Conservation (phyloP, 805 yeast genomes). For the Priceomyces melissophilus region DNA sequence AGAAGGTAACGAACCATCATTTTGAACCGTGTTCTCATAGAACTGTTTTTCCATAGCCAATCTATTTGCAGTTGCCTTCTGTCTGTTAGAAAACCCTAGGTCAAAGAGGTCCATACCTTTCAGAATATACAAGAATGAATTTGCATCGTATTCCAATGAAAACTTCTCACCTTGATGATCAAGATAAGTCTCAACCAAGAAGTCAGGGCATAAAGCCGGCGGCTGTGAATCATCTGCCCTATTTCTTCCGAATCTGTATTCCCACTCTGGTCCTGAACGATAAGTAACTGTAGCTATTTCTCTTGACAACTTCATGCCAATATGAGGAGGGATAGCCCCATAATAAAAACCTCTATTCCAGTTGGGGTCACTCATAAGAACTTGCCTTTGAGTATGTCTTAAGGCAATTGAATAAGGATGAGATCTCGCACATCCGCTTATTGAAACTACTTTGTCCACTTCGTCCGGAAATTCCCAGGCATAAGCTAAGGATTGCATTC, state of each 20-base stretch:
- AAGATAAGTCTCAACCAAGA: slow-evolving; percentile 84
- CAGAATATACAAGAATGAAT: slow-evolving; percentile 79
- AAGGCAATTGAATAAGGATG: slow-evolving; percentile 93
- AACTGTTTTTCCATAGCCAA: slow-evolving; percentile 27
- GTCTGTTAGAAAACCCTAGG: slow-evolving; percentile 51
- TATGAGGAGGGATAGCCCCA: slow-evolving; percentile 79
- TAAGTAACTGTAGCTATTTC: slow-evolving; percentile 93
- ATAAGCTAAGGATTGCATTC: slow-evolving; percentile 92
- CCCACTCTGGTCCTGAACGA: slow-evolving; percentile 98
- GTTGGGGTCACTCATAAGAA: slow-evolving; percentile 88
- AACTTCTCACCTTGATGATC: slow-evolving; percentile 96
- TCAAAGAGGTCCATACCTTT: slow-evolving; percentile 96
- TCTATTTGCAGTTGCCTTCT: slow-evolving; percentile 42
- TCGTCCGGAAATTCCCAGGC: slow-evolving; percentile 78
- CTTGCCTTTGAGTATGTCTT: slow-evolving; percentile 91
- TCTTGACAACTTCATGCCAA: slow-evolving; percentile 91
- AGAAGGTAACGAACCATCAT: slow-evolving; percentile 36
- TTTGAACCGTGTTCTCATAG: slow-evolving; percentile 5
- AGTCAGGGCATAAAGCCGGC: slow-evolving; percentile 92
- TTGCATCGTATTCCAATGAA: slow-evolving; percentile 86
- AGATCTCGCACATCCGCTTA: slow-evolving; percentile 89
- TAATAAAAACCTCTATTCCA: slow-evolving; percentile 92
- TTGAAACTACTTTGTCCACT: slow-evolving; percentile 71
- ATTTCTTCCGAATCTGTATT: slow-evolving; percentile 82
- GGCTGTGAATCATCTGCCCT: slow-evolving; percentile 73